These are phyloP conservation scores for Podila epigama DNA, from an alignment of 192 early-diverging fungal genomes.

Conservation along the genomic window DNA sequence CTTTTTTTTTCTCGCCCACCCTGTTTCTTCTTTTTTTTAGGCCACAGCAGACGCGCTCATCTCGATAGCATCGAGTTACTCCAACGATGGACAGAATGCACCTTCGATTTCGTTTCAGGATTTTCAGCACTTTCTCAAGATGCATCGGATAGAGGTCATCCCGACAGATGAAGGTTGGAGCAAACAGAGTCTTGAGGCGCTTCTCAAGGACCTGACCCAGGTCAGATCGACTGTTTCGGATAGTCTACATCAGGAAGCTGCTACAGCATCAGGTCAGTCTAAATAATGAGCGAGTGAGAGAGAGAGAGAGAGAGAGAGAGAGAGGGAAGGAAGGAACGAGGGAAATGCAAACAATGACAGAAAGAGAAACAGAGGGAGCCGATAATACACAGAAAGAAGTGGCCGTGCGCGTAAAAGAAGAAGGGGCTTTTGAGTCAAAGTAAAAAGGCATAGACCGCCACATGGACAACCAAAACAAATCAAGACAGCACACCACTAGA, in stretches of 20 bases:
- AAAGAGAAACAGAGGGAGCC: too few species aligned
- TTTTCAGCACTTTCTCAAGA: conserved; percentile 46
- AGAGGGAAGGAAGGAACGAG: background rate
- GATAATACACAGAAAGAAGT: too few species aligned
- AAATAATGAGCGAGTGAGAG: background rate
- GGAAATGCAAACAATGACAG: background rate
- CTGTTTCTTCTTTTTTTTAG: background rate
- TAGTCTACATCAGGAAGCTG: conserved; percentile 29
- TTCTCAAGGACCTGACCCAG: conserved; percentile 35
- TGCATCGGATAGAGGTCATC: conserved; percentile 48
- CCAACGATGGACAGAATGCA: conserved; percentile 29
- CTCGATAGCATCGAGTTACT: conserved; percentile 34
- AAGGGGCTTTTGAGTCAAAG: too few species aligned
- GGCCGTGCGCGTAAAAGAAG: too few species aligned
- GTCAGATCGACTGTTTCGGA: conserved; percentile 26
- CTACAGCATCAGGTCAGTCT: background rate
- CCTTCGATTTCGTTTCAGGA: conserved; percentile 48
- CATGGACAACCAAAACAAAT: too few species aligned
- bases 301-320: background rate
- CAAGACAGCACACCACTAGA: too few species aligned
- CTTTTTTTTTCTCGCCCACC: too few species aligned
- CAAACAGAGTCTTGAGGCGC: conserved; percentile 27
- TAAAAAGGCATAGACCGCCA: too few species aligned
- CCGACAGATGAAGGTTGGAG: conserved; percentile 38
- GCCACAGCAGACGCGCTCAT: conserved; percentile 39